A percentile compares a stretch with the other conserved stretches of the same genome.
Evolutionary conservation across 176 grass and related monocot species (phyloP).

Genomic region (Aegilops sharonensis): DNA sequence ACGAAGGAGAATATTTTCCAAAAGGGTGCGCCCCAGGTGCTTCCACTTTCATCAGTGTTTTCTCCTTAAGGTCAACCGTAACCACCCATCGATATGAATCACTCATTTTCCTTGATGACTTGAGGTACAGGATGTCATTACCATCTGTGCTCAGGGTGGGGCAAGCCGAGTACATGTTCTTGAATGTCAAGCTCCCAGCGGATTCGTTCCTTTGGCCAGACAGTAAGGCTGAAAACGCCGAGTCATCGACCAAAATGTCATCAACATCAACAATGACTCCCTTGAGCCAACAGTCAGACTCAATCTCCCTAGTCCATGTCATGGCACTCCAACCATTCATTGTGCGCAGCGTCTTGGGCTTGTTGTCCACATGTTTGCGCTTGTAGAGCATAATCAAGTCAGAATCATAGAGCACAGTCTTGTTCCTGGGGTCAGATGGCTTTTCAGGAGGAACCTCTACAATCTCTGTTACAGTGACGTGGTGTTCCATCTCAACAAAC

Average conservation of each 20-base stretch:
- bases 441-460: background rate
- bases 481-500: slow-evolving; percentile 5
- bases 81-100: background rate
- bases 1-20: background rate
- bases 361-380: background rate
- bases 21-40: background rate
- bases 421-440: background rate
- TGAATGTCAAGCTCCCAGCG: background rate
- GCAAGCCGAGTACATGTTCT: background rate
- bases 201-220: background rate
- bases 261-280: background rate
- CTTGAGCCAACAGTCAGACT: background rate
- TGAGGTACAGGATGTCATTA: background rate
- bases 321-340: background rate
- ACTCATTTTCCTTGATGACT: background rate
- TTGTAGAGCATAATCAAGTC: background rate
- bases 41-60: slow-evolving; percentile 10
- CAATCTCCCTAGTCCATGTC: slow-evolving; percentile 13
- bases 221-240: background rate
- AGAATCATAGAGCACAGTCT: background rate
- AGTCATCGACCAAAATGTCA: background rate
- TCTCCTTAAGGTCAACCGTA: background rate
- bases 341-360: background rate
- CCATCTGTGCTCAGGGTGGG: background rate
- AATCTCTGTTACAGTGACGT: background rate